phyloP scores from a whole-genome alignment of 352 stramenopile genomes.

The Phytophthora kernoviae region DNA sequence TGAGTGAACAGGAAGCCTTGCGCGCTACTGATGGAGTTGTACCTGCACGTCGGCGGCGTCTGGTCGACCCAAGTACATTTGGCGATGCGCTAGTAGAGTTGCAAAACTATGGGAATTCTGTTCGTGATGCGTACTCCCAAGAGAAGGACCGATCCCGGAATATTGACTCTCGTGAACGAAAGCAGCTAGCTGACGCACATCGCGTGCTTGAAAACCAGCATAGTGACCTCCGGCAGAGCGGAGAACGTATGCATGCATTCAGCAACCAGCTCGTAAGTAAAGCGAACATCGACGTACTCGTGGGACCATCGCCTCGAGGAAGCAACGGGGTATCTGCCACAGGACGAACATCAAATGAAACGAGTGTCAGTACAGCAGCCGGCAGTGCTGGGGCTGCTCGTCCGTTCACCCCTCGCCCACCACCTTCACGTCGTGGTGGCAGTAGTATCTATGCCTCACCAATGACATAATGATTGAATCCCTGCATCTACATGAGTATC shows the following conservation, averaged over 20 bases:
- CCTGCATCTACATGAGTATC: background rate
- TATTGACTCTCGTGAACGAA: conserved; percentile 39
- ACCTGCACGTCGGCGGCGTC: conserved; percentile 41
- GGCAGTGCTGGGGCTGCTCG: conserved; percentile 14
- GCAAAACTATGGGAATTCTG: conserved; percentile 55
- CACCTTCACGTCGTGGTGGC: conserved; percentile 8
- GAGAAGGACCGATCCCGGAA: conserved; percentile 49
- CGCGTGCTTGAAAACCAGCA: conserved; percentile 48
- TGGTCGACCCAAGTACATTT: conserved; percentile 60
- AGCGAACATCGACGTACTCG: conserved; percentile 41
- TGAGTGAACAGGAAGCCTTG: conserved; percentile 54
- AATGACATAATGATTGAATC: background rate
- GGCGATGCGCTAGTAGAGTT: conserved; percentile 54
- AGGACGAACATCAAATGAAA: conserved; percentile 2
- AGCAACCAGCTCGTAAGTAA: conserved; percentile 76
- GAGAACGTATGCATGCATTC: conserved; percentile 55
- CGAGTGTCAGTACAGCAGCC: background rate
- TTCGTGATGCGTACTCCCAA: conserved; percentile 47
- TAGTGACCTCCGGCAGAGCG: conserved; percentile 37
- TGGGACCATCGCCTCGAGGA: conserved; percentile 3
- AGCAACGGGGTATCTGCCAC: background rate
- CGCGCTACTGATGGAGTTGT: conserved; percentile 36
- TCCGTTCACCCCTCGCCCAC: conserved; percentile 20
- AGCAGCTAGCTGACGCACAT: conserved; percentile 35
- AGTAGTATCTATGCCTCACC: conserved; percentile 8